A percentile compares a stretch with the other conserved stretches of the same genome.
phyloP scores from a whole-genome alignment of 2,329 filamentous ascomycete species.

The Podosphaera xanthii region DNA sequence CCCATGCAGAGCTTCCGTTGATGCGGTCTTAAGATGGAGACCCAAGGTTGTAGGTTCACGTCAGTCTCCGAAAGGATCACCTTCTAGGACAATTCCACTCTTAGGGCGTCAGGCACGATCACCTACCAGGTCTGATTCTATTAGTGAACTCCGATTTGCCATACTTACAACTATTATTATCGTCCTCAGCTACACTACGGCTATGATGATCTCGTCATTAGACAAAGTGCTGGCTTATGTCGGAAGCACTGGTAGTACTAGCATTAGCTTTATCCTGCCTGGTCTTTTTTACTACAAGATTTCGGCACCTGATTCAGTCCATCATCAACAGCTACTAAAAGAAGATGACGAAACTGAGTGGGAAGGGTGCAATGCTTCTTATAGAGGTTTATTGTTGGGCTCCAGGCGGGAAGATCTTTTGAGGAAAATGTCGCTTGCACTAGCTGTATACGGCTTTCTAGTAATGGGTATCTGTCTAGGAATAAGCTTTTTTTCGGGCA shows the following conservation, averaged over 20 bases:
- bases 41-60: slow-evolving; percentile 25
- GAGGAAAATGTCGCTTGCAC: slow-evolving; percentile 46
- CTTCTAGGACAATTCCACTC: slow-evolving; percentile 19
- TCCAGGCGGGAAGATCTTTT: slow-evolving; percentile 32
- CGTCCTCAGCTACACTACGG: slow-evolving; percentile 62
- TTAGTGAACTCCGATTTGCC: slow-evolving; percentile 76
- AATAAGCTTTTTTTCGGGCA: slow-evolving; percentile 52
- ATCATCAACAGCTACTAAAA: slow-evolving; percentile 72
- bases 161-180: slow-evolving; percentile 72
- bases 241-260: slow-evolving; percentile 79
- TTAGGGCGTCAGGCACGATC: slow-evolving; percentile 23
- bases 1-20: slow-evolving; percentile 82
- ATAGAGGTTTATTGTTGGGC: neutral
- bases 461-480: slow-evolving; percentile 79
- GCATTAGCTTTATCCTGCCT: slow-evolving; percentile 90
- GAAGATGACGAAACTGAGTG: slow-evolving; percentile 65
- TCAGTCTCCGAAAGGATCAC: slow-evolving; percentile 16
- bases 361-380: slow-evolving; percentile 17
- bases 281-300: slow-evolving; percentile 98
- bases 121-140: slow-evolving; percentile 31
- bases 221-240: slow-evolving; percentile 89
- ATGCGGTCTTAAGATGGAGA: slow-evolving; percentile 85
- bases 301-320: slow-evolving; percentile 62
- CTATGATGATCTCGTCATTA: slow-evolving; percentile 74
- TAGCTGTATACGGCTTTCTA: slow-evolving; percentile 62